Conservation (phyloP, 257 asterid species). For the Nicotiana attenuata region DNA sequence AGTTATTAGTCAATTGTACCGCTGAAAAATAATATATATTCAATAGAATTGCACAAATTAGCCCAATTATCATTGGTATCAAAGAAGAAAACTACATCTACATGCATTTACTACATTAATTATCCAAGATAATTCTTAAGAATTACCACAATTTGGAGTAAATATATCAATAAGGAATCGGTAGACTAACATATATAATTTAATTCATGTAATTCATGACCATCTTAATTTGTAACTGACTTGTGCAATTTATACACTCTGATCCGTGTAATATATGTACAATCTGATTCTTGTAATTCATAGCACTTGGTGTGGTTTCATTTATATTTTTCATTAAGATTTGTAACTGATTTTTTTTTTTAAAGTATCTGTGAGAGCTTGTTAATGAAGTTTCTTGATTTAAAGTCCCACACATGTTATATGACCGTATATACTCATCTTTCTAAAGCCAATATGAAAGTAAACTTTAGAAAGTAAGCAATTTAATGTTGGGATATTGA, state of each 20-base stretch:
- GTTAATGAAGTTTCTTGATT: no score
- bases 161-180: not conserved
- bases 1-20: no score
- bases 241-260: not conserved
- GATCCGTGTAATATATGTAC: no score
- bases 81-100: not conserved
- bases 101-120: not conserved
- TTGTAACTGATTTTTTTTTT: no score
- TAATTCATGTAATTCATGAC: not conserved
- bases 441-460: no score
- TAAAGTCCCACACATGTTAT: no score
- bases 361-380: no score
- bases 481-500: no score
- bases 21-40: not conserved
- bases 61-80: not conserved
- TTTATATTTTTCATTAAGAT: no score
- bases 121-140: not conserved
- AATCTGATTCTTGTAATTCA: not conserved
- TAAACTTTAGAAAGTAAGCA: no score
- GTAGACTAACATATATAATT: no score
- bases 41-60: not conserved
- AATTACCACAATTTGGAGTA: not conserved
- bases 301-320: not conserved
- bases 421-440: no score
- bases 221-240: not conserved